A percentile compares a stretch with the other conserved stretches of the same genome.
These are phyloP conservation scores for Sarcodon sp. DNA, from an alignment of 768 basidiomycete genomes.

Conservation along the genomic window DNA sequence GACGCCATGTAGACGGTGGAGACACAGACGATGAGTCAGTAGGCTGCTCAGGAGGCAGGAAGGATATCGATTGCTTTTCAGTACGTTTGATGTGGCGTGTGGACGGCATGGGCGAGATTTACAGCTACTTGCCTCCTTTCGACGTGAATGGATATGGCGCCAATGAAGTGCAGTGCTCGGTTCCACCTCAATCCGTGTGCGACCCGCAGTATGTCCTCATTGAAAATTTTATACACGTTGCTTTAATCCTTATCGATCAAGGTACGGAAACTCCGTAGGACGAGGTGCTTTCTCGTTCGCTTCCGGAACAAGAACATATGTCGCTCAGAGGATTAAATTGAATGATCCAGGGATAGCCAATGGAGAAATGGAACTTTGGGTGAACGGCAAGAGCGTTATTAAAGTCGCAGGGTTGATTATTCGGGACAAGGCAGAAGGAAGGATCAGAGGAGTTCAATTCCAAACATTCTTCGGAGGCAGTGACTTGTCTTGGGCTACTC, in stretches of 20 bases:
- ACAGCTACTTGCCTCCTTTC: conserved; percentile 29
- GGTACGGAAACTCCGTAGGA: conserved; percentile 54
- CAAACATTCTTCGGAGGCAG: conserved; percentile 74
- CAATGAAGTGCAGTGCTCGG: conserved; percentile 37
- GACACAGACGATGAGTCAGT: conserved; percentile 32
- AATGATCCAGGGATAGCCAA: conserved; percentile 61
- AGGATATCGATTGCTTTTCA: conserved; percentile 49
- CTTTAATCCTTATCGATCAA: no score
- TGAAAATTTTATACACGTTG: no score
- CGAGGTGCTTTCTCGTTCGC: conserved; percentile 56
- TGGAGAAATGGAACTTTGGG: conserved; percentile 60
- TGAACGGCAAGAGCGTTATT: conserved; percentile 53
- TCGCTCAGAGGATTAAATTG: conserved; percentile 46
- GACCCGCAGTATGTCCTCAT: conserved; percentile 25
- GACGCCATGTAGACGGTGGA: conserved; percentile 34
- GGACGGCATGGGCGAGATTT: conserved; percentile 25
- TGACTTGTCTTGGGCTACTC: conserved; percentile 36
- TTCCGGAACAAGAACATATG: conserved; percentile 53
- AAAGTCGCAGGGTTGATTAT: conserved; percentile 44
- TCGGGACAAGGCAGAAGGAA: conserved; percentile 30
- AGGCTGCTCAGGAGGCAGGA: conserved; percentile 59
- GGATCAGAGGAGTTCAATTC: conserved; percentile 55
- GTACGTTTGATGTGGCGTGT: conserved; percentile 63
- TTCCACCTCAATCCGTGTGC: conserved; percentile 35
- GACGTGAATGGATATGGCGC: conserved; percentile 23